Conservation (phyloP, 148 eudicot genomes). For the Silene conica region DNA sequence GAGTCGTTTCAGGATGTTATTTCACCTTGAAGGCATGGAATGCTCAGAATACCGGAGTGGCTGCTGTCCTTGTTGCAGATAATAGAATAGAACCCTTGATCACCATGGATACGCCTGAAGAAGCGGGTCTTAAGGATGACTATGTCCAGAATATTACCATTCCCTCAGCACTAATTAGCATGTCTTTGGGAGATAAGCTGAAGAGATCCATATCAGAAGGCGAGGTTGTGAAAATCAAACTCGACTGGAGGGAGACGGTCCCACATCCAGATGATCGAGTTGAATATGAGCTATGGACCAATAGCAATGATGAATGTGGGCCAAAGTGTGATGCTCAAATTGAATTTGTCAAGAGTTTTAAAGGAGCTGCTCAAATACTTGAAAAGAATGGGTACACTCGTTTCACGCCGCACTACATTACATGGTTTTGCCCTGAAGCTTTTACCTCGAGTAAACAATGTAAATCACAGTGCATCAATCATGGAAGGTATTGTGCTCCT, state of each 20-base stretch:
- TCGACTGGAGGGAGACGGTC: slow-evolving; percentile 93
- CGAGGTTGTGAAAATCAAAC: slow-evolving; percentile 66
- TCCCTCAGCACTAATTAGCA: slow-evolving; percentile 85
- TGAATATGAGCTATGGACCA: slow-evolving; percentile 93
- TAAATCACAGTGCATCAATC: slow-evolving; percentile 87
- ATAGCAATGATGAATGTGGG: slow-evolving; percentile 94
- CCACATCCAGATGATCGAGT: slow-evolving; percentile 98
- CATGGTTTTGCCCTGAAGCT: slow-evolving; percentile 96
- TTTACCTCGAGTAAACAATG: slow-evolving; percentile 77
- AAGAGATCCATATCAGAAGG: slow-evolving; percentile 53
- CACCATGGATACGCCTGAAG: slow-evolving; percentile 94
- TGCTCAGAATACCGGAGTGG: slow-evolving; percentile 89
- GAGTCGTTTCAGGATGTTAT: slow-evolving; percentile 59
- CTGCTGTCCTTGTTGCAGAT: slow-evolving; percentile 80
- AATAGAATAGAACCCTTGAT: slow-evolving; percentile 73
- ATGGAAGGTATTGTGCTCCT: slow-evolving; percentile 95
- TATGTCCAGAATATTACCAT: slow-evolving; percentile 73
- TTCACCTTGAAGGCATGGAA: slow-evolving; percentile 95
- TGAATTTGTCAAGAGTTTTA: slow-evolving; percentile 70
- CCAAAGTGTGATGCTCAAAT: slow-evolving; percentile 84
- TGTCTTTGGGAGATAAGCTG: slow-evolving; percentile 64
- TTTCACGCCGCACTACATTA: slow-evolving; percentile 86
- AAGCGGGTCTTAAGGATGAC: slow-evolving; percentile 45
- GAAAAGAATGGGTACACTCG: slow-evolving; percentile 79
- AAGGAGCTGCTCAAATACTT: slow-evolving; percentile 89